Evolutionary conservation across 345 rosid species (phyloP).

Genomic region (Linum usitatissimum): DNA sequence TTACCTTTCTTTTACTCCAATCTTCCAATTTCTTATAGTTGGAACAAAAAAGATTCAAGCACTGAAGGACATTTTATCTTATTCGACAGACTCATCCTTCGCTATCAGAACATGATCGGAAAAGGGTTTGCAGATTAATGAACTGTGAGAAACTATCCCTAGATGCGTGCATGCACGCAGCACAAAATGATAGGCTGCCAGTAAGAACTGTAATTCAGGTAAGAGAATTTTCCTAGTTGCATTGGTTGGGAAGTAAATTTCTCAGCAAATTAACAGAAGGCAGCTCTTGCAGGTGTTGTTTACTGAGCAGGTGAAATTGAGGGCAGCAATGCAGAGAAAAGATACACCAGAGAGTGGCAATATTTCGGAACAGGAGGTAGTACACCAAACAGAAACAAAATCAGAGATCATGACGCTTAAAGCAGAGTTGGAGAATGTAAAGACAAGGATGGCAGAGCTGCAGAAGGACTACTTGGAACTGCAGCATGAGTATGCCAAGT

Average conservation of each 20-base stretch:
- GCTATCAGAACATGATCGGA: constrained; percentile 58
- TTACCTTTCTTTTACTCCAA: constrained; percentile 15
- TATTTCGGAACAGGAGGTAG: constrained; percentile 35
- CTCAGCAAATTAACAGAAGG: not conserved
- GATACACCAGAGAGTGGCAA: constrained; percentile 28
- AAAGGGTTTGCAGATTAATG: constrained; percentile 65
- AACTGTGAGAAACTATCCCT: constrained; percentile 66
- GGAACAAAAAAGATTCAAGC: not conserved
- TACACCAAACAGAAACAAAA: constrained; percentile 28
- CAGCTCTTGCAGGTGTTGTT: constrained; percentile 46
- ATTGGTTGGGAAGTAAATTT: no score
- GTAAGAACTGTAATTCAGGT: constrained; percentile 80
- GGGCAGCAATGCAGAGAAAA: constrained; percentile 50
- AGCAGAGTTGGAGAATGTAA: constrained; percentile 48
- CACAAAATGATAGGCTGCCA: constrained; percentile 86
- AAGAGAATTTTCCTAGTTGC: not conserved
- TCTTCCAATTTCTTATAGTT: constrained; percentile 2
- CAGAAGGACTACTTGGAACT: constrained; percentile 55
- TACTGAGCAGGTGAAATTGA: constrained; percentile 76
- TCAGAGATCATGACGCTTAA: constrained; percentile 40
- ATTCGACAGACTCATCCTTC: constrained; percentile 61
- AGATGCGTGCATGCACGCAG: constrained; percentile 87
- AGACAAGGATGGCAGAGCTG: constrained; percentile 48
- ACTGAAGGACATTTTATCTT: not conserved
- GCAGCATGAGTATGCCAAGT: constrained; percentile 48